Evolutionary conservation across 164 flowering plant genomes (phyloP), one percentile per base, ranked within the genome.

Genomic region (Berberis thunbergii): DNA sequence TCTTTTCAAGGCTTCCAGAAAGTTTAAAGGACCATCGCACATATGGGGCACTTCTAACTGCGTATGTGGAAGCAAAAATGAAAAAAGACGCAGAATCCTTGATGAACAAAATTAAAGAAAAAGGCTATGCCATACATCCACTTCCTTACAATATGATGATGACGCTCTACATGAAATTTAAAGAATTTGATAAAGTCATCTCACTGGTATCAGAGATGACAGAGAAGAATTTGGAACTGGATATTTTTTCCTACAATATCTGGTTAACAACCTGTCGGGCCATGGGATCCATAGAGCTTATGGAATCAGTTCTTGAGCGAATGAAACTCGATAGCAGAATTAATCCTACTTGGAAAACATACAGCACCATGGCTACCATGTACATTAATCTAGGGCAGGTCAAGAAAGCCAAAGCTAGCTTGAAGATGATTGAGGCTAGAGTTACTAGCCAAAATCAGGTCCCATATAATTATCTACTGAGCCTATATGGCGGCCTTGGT

Each of bases 131-230:
- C 38, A 60, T 4, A 9, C 74, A 81, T 7, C 12, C 89, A 46
- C 94, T 90, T 73, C 83, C 97, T 39, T 88, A 60, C 65, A 93
- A 88, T 73, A 94, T 86, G 68, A 88, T 90, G 86, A 90, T 93
- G 97, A 93, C 92, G 57, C 87, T 94, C 43, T 90, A 90, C 67
- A 79, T 83, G 89, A 86, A 84, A 65, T 75, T 84, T 45, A 77
- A 73, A 63, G 86, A 90, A 48, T 78, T 79, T 61, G 91, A 81
- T 6, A 84, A 81, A 72, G 88, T 81, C 54, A 85, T 84, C n/a
- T 61, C 70, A 1, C 13, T 88, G 73, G 66, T 86, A 67, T 67
- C 77, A 8, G 97, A 90, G 70, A 86, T 94, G 95, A 74, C 66
- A 71, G 79, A 82, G 72, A 88, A 79, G 44, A 68, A 67, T 10